Percentiles rank a stretch among this genome's conserved stretches.
Evolutionary conservation across 2,329 filamentous ascomycete species (phyloP).

Genomic region (Byssothecium circinans): DNA sequence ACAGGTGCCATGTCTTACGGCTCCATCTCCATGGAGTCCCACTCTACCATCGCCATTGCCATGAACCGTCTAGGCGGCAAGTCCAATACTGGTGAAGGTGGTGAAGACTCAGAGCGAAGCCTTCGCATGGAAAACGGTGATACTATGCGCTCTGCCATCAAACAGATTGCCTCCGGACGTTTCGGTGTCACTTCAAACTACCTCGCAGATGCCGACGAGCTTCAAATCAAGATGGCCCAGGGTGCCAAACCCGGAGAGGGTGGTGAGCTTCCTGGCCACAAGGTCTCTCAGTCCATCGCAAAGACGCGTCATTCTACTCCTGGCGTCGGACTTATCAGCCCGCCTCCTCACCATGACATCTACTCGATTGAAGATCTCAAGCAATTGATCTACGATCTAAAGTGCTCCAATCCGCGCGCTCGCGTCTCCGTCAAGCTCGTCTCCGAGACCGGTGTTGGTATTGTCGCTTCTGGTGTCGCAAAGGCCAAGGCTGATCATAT

Average conservation of each 20-base stretch:
- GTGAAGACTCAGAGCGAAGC: conserved; percentile 90
- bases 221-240: conserved; percentile 99
- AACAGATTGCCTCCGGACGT: conserved; percentile 93
- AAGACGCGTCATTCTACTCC: conserved; percentile 94
- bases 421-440: conserved; percentile 96
- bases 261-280: conserved; percentile 95
- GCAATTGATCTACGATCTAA: conserved; percentile 95
- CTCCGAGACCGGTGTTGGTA: conserved; percentile 95
- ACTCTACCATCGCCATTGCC: conserved; percentile 90
- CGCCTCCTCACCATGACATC: conserved; percentile 95
- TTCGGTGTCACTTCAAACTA: conserved; percentile 97
- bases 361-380: conserved; percentile 98
- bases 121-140: conserved; percentile 86
- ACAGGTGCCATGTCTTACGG: conserved; percentile 99
- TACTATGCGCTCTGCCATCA: conserved; percentile 96
- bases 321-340: conserved; percentile 93
- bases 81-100: conserved; percentile 96
- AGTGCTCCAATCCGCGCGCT: conserved; percentile 90
- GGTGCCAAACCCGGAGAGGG: conserved; percentile 97
- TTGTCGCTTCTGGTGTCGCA: conserved; percentile 94
- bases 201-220: conserved; percentile 89
- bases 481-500: conserved; percentile 98
- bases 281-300: conserved; percentile 91
- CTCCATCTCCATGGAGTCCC: conserved; percentile 97
- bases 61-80: conserved; percentile 97